Percentiles rank a stretch among this genome's conserved stretches.
phyloP scores from a whole-genome alignment of 1,284 basidiomycete species.

The Tylopilus sp. region DNA sequence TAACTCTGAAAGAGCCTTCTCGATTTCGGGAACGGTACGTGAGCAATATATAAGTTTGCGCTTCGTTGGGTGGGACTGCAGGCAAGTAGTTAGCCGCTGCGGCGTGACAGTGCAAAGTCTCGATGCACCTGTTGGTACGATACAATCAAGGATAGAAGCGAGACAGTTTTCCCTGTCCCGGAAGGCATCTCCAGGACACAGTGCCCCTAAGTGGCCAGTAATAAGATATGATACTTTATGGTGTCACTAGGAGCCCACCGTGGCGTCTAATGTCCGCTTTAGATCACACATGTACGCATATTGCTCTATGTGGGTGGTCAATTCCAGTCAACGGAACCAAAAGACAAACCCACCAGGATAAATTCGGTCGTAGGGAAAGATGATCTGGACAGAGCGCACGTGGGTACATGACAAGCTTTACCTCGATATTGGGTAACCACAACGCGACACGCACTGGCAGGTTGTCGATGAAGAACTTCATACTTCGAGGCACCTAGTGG shows the following conservation, averaged over 20 bases:
- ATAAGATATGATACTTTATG: neutral
- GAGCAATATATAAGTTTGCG: conserved; percentile 99
- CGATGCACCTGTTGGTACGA: conserved; percentile 87
- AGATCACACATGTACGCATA: conserved; percentile 99
- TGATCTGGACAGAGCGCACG: conserved; percentile 48
- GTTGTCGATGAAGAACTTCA: conserved; percentile 97
- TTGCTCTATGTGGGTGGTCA: conserved; percentile 61
- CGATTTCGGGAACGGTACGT: conserved; percentile 99
- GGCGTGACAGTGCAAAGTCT: neutral
- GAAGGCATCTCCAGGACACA: conserved; percentile 99
- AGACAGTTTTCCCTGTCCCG: conserved; percentile 98
- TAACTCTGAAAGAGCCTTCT: conserved; percentile 95
- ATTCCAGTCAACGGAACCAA: neutral
- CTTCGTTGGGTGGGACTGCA: conserved; percentile 83
- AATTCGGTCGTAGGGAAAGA: conserved; percentile 90
- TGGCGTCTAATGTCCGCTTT: conserved; percentile 92
- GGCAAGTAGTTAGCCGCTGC: neutral
- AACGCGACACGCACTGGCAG: conserved; percentile 58
- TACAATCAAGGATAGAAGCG: conserved; percentile 91
- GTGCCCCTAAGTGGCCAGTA: conserved; percentile 67
- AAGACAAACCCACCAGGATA: conserved; percentile 59
- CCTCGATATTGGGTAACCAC: neutral
- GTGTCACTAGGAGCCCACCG: conserved; percentile 39
- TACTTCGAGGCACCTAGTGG: conserved; percentile 32
- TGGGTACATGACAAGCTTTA: neutral